A percentile compares a stretch with the other conserved stretches of the same genome.
These are phyloP conservation scores for Pseudopyricularia javanii DNA, from an alignment of 2,329 filamentous ascomycete genomes.

Conservation along the genomic window DNA sequence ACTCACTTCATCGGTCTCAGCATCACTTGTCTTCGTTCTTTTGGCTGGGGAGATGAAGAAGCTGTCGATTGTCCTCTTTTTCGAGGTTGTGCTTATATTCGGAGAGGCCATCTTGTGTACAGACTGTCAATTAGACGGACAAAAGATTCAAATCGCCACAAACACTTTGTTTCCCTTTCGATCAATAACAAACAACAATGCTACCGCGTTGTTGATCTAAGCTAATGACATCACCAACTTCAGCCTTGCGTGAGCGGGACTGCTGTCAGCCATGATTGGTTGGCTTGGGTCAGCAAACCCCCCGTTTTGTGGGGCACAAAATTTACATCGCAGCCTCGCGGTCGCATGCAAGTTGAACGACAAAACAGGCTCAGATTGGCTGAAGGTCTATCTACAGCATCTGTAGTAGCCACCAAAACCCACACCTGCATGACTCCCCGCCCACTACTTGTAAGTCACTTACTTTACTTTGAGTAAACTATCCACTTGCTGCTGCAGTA, in stretches of 20 bases:
- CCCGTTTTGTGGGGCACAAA: background rate
- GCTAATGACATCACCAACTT: background rate
- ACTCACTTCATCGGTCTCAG: slow-evolving; percentile 4
- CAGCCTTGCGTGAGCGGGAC: background rate
- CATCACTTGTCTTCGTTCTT: slow-evolving; percentile 15
- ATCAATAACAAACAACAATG: background rate
- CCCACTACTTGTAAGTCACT: background rate
- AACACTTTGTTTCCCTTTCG: background rate
- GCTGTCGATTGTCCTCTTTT: slow-evolving; percentile 53
- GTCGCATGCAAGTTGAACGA: background rate
- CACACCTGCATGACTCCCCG: background rate
- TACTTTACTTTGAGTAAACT: background rate
- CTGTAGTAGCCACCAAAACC: background rate
- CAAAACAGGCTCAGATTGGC: background rate
- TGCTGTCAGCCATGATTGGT: background rate
- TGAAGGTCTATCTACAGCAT: background rate
- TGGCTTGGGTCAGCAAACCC: background rate
- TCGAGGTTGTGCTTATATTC: slow-evolving; percentile 15
- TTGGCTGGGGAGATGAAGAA: slow-evolving; percentile 49
- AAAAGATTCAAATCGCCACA: background rate
- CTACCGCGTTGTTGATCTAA: background rate
- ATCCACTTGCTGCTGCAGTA: background rate
- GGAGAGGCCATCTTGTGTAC: too few species aligned
- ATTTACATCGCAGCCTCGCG: background rate
- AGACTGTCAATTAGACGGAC: too few species aligned